Conservation (phyloP, 768 basidiomycete species). For the Phaeotremella skinneri region DNA sequence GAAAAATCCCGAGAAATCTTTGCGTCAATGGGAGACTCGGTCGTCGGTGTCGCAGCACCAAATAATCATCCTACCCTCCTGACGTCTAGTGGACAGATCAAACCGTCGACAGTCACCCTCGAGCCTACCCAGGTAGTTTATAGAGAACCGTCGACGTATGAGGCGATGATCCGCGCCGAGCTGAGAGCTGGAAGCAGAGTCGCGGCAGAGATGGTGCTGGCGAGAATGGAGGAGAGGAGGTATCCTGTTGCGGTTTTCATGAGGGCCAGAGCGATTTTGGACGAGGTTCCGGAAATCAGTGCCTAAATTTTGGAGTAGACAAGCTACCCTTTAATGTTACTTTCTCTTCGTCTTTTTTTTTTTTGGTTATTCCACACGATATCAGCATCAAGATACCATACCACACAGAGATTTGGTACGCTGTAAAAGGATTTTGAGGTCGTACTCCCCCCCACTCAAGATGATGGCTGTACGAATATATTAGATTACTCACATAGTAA, state of each 20-base stretch:
- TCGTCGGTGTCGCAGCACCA: slow-evolving; percentile 73
- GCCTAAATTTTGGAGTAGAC: too few relatives aligned
- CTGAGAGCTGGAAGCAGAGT: slow-evolving; percentile 72
- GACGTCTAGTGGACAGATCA: slow-evolving; percentile 53
- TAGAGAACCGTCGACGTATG: slow-evolving; percentile 70
- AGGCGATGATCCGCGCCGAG: slow-evolving; percentile 91
- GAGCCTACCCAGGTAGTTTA: slow-evolving; percentile 62
- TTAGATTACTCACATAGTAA: too few relatives aligned
- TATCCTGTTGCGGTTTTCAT: slow-evolving; percentile 48
- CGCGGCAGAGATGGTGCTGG: slow-evolving; percentile 66
- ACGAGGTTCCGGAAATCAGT: slow-evolving; percentile 22
- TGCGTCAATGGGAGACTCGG: slow-evolving; percentile 73
- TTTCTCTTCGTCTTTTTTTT: too few relatives aligned
- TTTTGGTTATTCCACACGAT: too few relatives aligned
- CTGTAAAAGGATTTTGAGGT: too few relatives aligned
- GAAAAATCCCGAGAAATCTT: slow-evolving; percentile 73
- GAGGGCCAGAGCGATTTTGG: slow-evolving; percentile 33
- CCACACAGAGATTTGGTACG: too few relatives aligned
- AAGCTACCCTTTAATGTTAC: too few relatives aligned
- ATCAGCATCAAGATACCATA: too few relatives aligned
- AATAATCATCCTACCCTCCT: slow-evolving; percentile 77
- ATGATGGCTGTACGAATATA: too few relatives aligned
- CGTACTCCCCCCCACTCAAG: too few relatives aligned
- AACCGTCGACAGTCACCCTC: slow-evolving; percentile 46
- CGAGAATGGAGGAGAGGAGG: slow-evolving; percentile 62